Evolutionary conservation across 1,139 yeast genomes (phyloP), one percentile per base, ranked within the genome.

Genomic region (Yamadazyma mexicana): DNA sequence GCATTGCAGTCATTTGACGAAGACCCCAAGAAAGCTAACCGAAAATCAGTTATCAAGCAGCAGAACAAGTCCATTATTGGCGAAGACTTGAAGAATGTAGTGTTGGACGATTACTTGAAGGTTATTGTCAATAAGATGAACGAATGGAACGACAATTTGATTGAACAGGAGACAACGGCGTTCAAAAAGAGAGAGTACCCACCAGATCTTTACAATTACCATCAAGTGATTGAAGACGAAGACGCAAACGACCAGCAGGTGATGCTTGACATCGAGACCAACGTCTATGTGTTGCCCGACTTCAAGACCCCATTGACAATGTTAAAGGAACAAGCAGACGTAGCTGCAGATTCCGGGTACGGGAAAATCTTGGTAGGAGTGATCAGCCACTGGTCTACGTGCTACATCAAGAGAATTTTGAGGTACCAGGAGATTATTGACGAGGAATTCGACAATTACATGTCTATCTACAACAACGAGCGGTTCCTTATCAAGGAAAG

Each of bases 271-370:
- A 66, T 87, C 41, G 82, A 81, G 47, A 81, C 84, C 12, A 83
- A 87, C 11, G 87, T 83, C 17, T 84, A 80, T 40, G 87, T 88
- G 37, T 58, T 72, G 40, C 77, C 77, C 4, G 76, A 71, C 46
- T 71, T 71, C 54, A 70, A 66, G 45, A 69, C 69, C 2, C 67
- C 76, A 0, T 81, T 87, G 58, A 79, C 86, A 37, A 86, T 89
- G 82, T 79, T 89, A 45, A 83, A 85, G 25, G 96, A 88, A 56
- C 96, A 89, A 58, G 84, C 89, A n/a, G 95, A 87, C 50, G 94
- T 87, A 9, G 95, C 96, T 0, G 88, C 92, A 0, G 92, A 85
- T 30, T 82, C 95, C 2, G 88, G 89, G 2, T 91, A 87, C 58
- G 88, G 92, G 9, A 77, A 83, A 47, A 86, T 89, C 24, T 69